phyloP scores from a whole-genome alignment of 805 yeast species.

The Saccharomycopsis fibuligera region DNA sequence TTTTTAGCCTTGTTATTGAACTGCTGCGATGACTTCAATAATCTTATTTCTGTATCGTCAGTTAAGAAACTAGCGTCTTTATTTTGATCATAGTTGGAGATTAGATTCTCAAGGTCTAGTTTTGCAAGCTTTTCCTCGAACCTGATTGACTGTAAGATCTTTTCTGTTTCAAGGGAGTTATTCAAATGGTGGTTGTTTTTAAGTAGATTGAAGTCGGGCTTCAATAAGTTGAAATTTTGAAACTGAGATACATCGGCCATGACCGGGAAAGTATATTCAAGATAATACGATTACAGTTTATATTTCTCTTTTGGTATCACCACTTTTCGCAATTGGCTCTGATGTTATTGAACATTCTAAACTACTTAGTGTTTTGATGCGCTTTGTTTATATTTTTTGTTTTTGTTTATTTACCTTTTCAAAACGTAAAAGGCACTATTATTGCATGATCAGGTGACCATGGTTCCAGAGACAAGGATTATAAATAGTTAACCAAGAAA shows the following conservation, averaged over 20 bases:
- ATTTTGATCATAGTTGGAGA: slow-evolving; percentile 7
- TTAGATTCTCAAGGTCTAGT: slow-evolving; percentile 11
- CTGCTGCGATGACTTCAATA: slow-evolving; percentile 9
- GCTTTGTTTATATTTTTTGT: too few species aligned
- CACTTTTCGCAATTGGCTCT: too few species aligned
- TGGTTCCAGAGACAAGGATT: too few species aligned
- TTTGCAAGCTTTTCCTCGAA: slow-evolving; percentile 16
- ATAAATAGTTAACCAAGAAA: too few species aligned
- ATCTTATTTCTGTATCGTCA: slow-evolving; percentile 13
- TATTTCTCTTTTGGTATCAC: background rate
- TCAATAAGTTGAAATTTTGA: background rate
- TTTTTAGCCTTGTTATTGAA: too few species aligned
- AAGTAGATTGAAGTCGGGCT: background rate
- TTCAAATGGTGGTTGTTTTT: background rate
- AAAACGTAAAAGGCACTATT: too few species aligned
- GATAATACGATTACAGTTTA: too few species aligned
- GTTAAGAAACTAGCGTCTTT: slow-evolving; percentile 5
- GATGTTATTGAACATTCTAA: too few species aligned
- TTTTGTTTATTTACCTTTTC: too few species aligned
- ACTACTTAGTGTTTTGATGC: too few species aligned
- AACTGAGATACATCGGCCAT: background rate
- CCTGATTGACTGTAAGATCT: slow-evolving; percentile 8
- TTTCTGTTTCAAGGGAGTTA: slow-evolving; percentile 7
- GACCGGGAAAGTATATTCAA: background rate
- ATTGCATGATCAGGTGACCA: too few species aligned